Evolutionary conservation across 2,329 filamentous ascomycete genomes (phyloP), one percentile per base, ranked within the genome.

Genomic region (Dothistroma pini): DNA sequence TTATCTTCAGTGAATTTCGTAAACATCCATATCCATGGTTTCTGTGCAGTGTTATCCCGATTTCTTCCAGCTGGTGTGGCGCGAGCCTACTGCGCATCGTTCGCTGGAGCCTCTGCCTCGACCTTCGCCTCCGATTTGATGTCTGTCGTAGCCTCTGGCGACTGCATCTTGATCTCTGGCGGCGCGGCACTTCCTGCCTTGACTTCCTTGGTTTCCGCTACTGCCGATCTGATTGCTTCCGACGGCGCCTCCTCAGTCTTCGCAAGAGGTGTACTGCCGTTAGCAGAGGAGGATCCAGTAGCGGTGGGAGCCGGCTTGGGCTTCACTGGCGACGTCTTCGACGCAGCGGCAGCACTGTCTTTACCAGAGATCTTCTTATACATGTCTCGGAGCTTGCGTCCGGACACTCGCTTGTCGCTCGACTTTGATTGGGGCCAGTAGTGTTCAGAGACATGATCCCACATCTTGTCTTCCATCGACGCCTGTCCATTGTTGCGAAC

Each of bases 141-240:
- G 52, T 21, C 10, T 8, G 9, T 44, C 41, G 48, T 51, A 14
- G 48, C 48, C 21, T 29, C 48, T 19, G 53, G 32, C 19, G 32
- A 38, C 88, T 25, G 97, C 79, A 12, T 90, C 91, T 64, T 89
- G 87, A 1, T 89, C 81, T 31, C 83, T 88, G 57, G 83, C 81
- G 55, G 87, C 87, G 69, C 97, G 93, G 60, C 91, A 87, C 76
- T 97, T 93, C 55, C 57, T 32, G 32, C n/a, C 52, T 59, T 55
- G 14, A 55, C 35, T 29, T 50, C 31, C 29, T 29, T n/a, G 19
- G 41, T 7, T 16, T 47, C 44, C 10, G 32, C 9, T 14, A 14
- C 16, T 34, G 21, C 57, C 14, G 22, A 9, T 52, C 51, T 58
- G 49, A 25, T 14, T 16, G 38, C 14, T 51, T 50, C 44, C 12